phyloP scores from a whole-genome alignment of 2,329 filamentous ascomycete genomes.

The Aspergillus sp. region DNA sequence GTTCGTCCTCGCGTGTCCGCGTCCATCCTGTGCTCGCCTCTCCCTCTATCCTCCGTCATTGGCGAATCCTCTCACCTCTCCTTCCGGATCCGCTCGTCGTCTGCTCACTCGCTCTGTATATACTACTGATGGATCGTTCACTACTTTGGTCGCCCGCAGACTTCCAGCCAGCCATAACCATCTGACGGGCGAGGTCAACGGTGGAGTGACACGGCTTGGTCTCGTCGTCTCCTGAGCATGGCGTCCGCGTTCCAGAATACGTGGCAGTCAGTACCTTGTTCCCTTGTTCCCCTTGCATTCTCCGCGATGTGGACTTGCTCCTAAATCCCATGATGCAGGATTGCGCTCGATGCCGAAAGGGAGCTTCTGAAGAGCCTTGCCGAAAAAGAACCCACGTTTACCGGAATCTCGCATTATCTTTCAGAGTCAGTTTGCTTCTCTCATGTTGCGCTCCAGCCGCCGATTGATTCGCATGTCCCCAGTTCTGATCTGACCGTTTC shows the following conservation, averaged over 20 bases:
- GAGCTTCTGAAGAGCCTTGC: constrained; percentile 50
- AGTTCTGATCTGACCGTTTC: constrained; percentile 4
- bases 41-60: neutral
- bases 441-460: neutral
- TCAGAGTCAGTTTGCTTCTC: constrained; percentile 30
- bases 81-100: constrained; percentile 12
- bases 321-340: constrained; percentile 24
- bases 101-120: constrained; percentile 17
- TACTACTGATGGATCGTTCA: constrained; percentile 55
- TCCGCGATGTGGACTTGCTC: constrained; percentile 15
- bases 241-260: constrained; percentile 50
- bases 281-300: constrained; percentile 4
- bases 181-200: constrained; percentile 58
- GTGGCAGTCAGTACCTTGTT: constrained; percentile 49
- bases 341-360: constrained; percentile 47
- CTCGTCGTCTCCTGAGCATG: constrained; percentile 33
- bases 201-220: constrained; percentile 45
- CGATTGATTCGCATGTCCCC: constrained; percentile 6
- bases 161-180: constrained; percentile 55
- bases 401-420: constrained; percentile 49
- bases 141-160: constrained; percentile 47
- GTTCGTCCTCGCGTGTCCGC: constrained; percentile 13
- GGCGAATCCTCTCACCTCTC: neutral
- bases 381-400: constrained; percentile 50
- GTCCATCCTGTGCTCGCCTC: constrained; percentile 3